These are phyloP conservation scores for Venturia oleaginea DNA, from an alignment of 2,329 filamentous ascomycete genomes.

Conservation along the genomic window DNA sequence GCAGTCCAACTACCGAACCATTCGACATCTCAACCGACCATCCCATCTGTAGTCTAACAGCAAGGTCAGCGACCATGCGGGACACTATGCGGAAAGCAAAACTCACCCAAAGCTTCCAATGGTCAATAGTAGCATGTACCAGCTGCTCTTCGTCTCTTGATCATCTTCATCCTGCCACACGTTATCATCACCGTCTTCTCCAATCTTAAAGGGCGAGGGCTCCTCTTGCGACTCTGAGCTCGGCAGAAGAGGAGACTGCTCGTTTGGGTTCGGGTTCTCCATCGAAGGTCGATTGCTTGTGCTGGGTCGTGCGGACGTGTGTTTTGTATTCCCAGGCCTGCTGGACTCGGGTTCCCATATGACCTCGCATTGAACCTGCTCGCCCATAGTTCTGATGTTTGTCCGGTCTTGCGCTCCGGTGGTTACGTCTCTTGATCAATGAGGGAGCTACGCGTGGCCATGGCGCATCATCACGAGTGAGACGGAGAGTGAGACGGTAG, in stretches of 20 bases:
- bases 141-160: constrained; percentile 66
- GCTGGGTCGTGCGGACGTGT: neutral
- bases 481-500: neutral
- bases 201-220: constrained; percentile 18
- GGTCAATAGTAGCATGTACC: constrained; percentile 80
- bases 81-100: constrained; percentile 5
- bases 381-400: neutral
- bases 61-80: constrained; percentile 13
- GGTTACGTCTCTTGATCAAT: constrained; percentile 4
- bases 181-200: constrained; percentile 22
- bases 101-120: constrained; percentile 67
- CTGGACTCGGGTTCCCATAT: neutral
- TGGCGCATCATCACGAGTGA: constrained; percentile 2
- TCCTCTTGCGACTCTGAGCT: constrained; percentile 24
- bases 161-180: constrained; percentile 37
- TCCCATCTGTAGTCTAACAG: constrained; percentile 69
- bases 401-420: neutral
- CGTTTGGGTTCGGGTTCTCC: constrained; percentile 21
- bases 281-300: neutral
- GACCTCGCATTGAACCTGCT: neutral
- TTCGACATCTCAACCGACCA: constrained; percentile 95
- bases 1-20: constrained; percentile 53
- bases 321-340: neutral
- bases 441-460: neutral
- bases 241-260: constrained; percentile 27